Conservation (phyloP, 2,329 filamentous ascomycete species). For the Emergomyces africanus region DNA sequence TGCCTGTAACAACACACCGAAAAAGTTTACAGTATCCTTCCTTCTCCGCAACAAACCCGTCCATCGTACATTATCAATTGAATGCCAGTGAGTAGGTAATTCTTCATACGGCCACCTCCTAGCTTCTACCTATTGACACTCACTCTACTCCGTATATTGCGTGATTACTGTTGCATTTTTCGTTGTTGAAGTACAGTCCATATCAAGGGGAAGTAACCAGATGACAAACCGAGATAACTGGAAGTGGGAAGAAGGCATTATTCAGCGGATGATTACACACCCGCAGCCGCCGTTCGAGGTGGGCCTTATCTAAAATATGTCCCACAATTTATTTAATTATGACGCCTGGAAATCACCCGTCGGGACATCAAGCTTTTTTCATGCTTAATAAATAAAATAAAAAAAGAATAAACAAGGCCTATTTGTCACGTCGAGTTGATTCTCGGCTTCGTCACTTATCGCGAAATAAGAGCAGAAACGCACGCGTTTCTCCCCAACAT, state of each 20-base stretch:
- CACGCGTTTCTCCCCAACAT: not conserved
- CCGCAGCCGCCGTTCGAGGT: not conserved
- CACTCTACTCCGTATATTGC: not conserved
- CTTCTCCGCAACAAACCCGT: too few relatives aligned
- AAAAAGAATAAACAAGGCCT: too few relatives aligned
- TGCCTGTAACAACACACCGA: too few relatives aligned
- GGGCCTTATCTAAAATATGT: not conserved
- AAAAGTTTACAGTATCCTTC: too few relatives aligned
- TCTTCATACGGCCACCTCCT: too few relatives aligned
- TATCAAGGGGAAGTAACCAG: too few relatives aligned
- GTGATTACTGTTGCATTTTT: not conserved
- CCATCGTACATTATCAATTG: too few relatives aligned
- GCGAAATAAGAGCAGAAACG: not conserved
- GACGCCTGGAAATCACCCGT: not conserved
- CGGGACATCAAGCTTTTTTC: not conserved
- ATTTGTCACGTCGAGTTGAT: too few relatives aligned
- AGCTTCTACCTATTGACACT: too few relatives aligned
- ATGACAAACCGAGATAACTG: too few relatives aligned
- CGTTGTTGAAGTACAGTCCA: too few relatives aligned
- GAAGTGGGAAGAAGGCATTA: not conserved
- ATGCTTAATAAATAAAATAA: not conserved
- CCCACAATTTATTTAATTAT: not conserved
- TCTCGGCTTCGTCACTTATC: too few relatives aligned
- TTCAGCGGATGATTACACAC: not conserved
- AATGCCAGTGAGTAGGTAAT: not conserved